Evolutionary conservation across 139 green algal species (phyloP).

Genomic region (Tetratostichococcus sp.): DNA sequence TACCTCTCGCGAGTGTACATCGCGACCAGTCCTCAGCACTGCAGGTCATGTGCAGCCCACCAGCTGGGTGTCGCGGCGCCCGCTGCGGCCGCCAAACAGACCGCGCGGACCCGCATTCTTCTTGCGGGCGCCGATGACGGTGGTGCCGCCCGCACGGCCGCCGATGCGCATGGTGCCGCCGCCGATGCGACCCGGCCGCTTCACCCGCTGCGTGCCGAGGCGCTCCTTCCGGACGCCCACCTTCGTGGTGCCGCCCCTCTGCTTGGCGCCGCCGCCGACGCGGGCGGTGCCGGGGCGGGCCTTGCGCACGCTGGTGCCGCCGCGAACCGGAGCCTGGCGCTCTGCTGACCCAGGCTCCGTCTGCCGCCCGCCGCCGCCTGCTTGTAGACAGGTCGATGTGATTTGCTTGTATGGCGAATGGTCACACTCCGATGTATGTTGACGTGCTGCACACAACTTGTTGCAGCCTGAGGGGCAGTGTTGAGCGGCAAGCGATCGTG

Average conservation of each 20-base stretch:
- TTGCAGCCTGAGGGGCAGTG: too few relatives aligned
- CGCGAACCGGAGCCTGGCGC: background rate
- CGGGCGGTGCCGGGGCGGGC: too few relatives aligned
- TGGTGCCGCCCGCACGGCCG: background rate
- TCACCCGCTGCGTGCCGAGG: background rate
- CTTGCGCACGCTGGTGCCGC: too few relatives aligned
- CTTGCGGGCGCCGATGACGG: background rate
- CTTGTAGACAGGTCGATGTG: too few relatives aligned
- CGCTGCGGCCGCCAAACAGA: background rate
- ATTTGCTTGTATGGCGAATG: too few relatives aligned
- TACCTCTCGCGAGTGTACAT: too few relatives aligned
- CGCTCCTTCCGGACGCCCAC: background rate
- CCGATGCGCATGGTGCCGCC: background rate
- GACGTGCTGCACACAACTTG: too few relatives aligned
- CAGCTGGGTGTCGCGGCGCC: background rate
- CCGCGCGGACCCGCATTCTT: background rate
- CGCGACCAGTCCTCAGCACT: too few relatives aligned
- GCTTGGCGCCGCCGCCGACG: background rate
- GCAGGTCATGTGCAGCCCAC: background rate
- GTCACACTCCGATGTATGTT: too few relatives aligned
- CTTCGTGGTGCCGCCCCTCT: background rate
- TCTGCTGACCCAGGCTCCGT: background rate
- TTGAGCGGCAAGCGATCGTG: too few relatives aligned
- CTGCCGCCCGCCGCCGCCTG: background rate
- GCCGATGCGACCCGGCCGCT: background rate